Percentiles rank a stretch among this genome's conserved stretches.
Conservation (phyloP, 2,329 filamentous ascomycete species). For the Ophiostoma himal-ulmi region DNA sequence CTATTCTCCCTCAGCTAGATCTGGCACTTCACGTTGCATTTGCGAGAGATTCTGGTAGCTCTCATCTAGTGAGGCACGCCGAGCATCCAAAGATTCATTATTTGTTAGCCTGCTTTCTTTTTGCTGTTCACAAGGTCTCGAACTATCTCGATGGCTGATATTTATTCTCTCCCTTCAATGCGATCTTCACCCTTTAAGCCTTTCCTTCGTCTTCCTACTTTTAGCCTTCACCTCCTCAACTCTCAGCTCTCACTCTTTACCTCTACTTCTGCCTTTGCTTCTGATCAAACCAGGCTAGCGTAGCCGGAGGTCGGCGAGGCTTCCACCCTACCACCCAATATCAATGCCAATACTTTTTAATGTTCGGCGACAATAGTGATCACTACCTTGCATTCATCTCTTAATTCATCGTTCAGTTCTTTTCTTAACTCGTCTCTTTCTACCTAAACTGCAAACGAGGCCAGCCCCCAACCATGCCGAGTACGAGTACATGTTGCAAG, state of each 20-base stretch:
- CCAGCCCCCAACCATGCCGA: neutral
- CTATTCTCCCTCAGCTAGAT: neutral
- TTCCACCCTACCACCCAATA: neutral
- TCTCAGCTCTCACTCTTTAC: neutral
- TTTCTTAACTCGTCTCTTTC: neutral
- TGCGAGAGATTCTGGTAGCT: neutral
- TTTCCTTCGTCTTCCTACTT: neutral
- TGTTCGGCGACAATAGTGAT: neutral
- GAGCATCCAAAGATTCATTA: neutral
- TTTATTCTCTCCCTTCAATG: neutral
- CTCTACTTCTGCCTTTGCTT: neutral
- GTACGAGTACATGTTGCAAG: neutral
- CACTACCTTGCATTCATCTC: neutral
- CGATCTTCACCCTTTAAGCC: neutral
- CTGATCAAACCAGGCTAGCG: neutral
- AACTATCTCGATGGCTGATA: neutral
- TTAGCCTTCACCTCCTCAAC: neutral
- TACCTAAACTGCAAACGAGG: neutral
- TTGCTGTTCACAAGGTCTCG: neutral
- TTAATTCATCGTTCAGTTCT: neutral
- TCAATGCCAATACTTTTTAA: neutral
- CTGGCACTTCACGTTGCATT: neutral
- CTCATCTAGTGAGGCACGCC: neutral
- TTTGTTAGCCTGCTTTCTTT: neutral
- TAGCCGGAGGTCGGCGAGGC: conserved; percentile 4